A percentile compares a stretch with the other conserved stretches of the same genome.
phyloP scores from a whole-genome alignment of 2,329 filamentous ascomycete species.

The Thelonectria blattea region DNA sequence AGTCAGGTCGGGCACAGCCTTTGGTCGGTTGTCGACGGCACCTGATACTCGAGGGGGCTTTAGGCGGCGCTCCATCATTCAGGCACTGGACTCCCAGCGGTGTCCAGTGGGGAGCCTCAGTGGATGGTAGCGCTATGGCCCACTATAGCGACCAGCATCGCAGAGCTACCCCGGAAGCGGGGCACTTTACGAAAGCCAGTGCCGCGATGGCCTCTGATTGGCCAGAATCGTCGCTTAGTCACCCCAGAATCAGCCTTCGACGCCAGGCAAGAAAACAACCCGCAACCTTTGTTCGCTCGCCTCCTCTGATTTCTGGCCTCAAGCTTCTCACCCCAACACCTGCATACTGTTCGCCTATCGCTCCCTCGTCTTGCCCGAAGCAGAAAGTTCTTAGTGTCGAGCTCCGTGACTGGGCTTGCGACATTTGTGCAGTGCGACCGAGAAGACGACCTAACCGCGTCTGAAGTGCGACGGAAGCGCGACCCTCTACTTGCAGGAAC shows the following conservation, averaged over 20 bases:
- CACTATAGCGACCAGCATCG: not conserved
- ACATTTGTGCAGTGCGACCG: conserved; percentile 9
- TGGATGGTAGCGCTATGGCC: conserved; percentile 5
- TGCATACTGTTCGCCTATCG: conserved; percentile 2
- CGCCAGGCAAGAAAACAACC: conserved; percentile 27
- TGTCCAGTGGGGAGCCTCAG: conserved; percentile 11
- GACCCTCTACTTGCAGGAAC: not conserved
- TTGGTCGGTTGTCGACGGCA: conserved; percentile 16
- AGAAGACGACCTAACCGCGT: conserved; percentile 1
- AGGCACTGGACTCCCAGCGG: conserved; percentile 6
- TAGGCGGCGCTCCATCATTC: conserved; percentile 15
- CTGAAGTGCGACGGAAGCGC: conserved; percentile 1
- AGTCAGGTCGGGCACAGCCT: conserved; percentile 1
- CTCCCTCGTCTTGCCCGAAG: conserved; percentile 1
- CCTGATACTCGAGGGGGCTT: conserved; percentile 14
- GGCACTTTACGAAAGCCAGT: not conserved
- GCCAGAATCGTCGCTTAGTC: conserved; percentile 26
- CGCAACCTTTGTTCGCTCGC: conserved; percentile 24
- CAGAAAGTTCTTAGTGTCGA: conserved; percentile 9
- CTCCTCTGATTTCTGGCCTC: conserved; percentile 21
- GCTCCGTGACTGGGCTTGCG: not conserved
- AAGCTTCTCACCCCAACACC: conserved; percentile 44
- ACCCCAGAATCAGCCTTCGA: conserved; percentile 20
- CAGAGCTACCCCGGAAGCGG: conserved; percentile 9
- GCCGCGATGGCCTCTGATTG: conserved; percentile 27